These are phyloP conservation scores for Brassica balearica DNA, from an alignment of 441 rosid species.

Conservation along the genomic window DNA sequence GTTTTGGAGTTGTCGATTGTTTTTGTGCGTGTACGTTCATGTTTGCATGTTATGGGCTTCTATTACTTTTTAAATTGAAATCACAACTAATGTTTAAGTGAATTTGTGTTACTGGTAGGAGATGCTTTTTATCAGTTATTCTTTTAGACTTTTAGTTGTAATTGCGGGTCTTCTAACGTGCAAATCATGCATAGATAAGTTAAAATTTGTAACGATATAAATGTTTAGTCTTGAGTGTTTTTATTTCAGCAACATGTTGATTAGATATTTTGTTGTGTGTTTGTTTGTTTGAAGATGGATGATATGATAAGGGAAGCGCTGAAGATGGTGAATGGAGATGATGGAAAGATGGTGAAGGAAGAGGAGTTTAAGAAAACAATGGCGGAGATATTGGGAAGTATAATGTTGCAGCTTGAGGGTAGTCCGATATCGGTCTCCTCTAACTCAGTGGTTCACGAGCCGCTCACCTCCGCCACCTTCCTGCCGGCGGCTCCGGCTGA, in stretches of 20 bases:
- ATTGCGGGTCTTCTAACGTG: too few species aligned
- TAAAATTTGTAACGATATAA: neutral
- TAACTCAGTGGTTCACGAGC: constrained; percentile 94
- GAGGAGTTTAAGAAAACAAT: constrained; percentile 84
- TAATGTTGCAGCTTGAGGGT: constrained; percentile 88
- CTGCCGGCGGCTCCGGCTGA: constrained; percentile 49
- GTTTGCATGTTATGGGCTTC: neutral
- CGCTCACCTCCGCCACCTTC: constrained; percentile 64
- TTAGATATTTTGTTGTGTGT: neutral
- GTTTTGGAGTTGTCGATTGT: neutral
- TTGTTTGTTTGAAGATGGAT: constrained; percentile 64
- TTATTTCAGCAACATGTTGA: constrained; percentile 8
- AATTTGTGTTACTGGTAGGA: too few species aligned
- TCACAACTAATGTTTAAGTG: too few species aligned
- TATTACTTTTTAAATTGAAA: too few species aligned
- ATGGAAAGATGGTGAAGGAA: constrained; percentile 76
- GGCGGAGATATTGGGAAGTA: constrained; percentile 73
- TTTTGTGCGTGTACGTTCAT: neutral
- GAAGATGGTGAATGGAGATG: constrained; percentile 71
- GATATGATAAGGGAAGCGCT: constrained; percentile 56
- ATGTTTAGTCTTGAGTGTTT: neutral
- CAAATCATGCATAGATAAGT: neutral
- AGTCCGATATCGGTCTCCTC: constrained; percentile 71
- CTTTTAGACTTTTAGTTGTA: too few species aligned
- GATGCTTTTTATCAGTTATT: too few species aligned